Base-by-base conservation (phyloP, 2,329 filamentous ascomycete species). In the Aureobasidium sp. region DNA sequence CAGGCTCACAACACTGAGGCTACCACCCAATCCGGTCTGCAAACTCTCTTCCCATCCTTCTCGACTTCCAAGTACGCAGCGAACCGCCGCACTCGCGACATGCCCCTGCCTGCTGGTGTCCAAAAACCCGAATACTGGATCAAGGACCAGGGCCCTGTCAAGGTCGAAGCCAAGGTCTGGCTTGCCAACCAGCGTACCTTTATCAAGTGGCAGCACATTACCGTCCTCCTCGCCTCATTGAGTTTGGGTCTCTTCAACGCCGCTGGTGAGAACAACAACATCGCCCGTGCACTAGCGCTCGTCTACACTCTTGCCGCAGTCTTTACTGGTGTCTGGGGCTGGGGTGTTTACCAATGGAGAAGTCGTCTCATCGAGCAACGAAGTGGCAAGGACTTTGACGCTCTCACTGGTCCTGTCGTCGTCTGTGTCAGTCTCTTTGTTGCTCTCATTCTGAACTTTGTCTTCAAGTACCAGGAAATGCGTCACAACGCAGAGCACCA, bases 141-240 rank as follows among this genome's bases (percentile, higher is more conserved):
- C 80, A 99, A 99, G 79, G 95, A 99, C 75, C 84, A 88, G 37
- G 93, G 94, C 3, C 89, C 91, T 39, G 83, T 97, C 66, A 89
- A 91, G 71, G 91, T 99, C 62, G 94, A 99, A 77, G 91, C 91
- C 64, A 99, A 99, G 76, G 93, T 99, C 33, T 99, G 94, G 93
- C 86, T 99, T 62, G 94, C 94, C 60, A 99, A 99, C 75, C 93
- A 99, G 77, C 88, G 94, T 64, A 99, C 94, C 0, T 99, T 97
- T 73, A 87, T 99, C 75, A 97, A 97, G 75, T 99, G 94, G 94
- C 90, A 97, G 78, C 92, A 97, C 74, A 91, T 99, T 70, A 88
- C 86, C 64, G 85, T 99, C 53, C 81, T 99, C 15, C 85, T 99
- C 27, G 92, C 91, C 40, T 86, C 87, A 24, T 77, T 99, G 33